Base-by-base conservation (phyloP, 169 alveolate genomes). In the Plasmodium adleri region DNA sequence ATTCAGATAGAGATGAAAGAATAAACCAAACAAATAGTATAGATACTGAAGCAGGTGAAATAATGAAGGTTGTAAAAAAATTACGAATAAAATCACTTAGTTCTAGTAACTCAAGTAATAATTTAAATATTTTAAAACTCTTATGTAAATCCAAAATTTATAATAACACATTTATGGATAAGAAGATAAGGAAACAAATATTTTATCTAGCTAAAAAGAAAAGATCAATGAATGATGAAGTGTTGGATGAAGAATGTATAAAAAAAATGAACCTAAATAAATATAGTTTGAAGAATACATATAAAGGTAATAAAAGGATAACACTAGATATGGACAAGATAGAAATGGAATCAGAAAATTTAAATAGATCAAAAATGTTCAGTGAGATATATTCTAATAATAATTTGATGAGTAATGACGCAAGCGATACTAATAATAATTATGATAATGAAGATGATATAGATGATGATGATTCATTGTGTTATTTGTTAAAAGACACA, bases 131-230 rank as follows among this genome's bases (percentile, higher is more conserved):
- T 20, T 58, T 78, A 43, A 56, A 78, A n/a, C 64, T 78, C 13
- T 28, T 78, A 43, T 66, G 67, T 50, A 50, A 64, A 32, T 64
- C 67, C 22, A 64, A 39, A 22, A 78, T 64, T 78, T 50, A 66
- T 49, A 52, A 52, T 58, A 78, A 78, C 60, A 78, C 68, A 47
- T 78, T 50, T 78, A 78, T 78, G 76, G 52, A 67, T 67, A 78
- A 66, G 39, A 63, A 78, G 52, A 78, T 78, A 22, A 78, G 67
- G 26, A 78, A 67, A 43, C 89, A 78, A 59, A 52, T 78, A 12
- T 78, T 78, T 66, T 78, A 78, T 45, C 54, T 64, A 17, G 89
- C 89, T 12, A 64, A 20, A 50, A 78, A 45, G 60, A 67, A 13
- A 20, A n/a, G 17, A 28, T 49, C 62, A 22, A 78, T 64, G 12